phyloP scores from a whole-genome alignment of 257 asterid species.

The Perilla frutescens region DNA sequence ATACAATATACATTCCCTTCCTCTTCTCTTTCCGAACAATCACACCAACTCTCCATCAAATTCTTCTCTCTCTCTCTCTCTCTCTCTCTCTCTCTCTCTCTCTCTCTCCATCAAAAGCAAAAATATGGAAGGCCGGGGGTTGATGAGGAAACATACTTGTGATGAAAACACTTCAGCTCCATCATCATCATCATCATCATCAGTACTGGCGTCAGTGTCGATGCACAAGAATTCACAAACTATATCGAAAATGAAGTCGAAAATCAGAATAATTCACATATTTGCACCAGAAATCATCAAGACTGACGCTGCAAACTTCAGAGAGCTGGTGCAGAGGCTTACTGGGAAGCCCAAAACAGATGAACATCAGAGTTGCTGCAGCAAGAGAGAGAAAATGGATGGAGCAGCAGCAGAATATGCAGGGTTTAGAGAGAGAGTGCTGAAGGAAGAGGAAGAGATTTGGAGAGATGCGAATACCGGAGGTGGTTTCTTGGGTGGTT shows the following conservation, averaged over 20 bases:
- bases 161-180: constrained; percentile 41
- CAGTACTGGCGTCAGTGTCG: neutral
- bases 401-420: neutral
- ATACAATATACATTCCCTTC: too few relatives aligned
- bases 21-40: constrained; percentile 35
- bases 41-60: constrained; percentile 40
- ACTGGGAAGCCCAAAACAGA: constrained; percentile 72
- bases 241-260: constrained; percentile 68
- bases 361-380: constrained; percentile 19
- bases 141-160: constrained; percentile 37
- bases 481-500: constrained; percentile 72
- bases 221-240: constrained; percentile 65
- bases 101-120: neutral
- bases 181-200: constrained; percentile 31
- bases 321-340: constrained; percentile 85
- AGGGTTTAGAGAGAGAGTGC: constrained; percentile 45
- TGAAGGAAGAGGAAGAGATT: constrained; percentile 72
- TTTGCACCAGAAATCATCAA: constrained; percentile 92
- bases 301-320: constrained; percentile 73
- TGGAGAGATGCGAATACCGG: constrained; percentile 70
- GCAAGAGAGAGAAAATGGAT: constrained; percentile 18
- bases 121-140: neutral
- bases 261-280: constrained; percentile 88
- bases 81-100: constrained; percentile 22
- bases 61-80: constrained; percentile 11